Base-by-base conservation (phyloP, 2,329 filamentous ascomycete genomes). In the Decorospora gaudefroyi region DNA sequence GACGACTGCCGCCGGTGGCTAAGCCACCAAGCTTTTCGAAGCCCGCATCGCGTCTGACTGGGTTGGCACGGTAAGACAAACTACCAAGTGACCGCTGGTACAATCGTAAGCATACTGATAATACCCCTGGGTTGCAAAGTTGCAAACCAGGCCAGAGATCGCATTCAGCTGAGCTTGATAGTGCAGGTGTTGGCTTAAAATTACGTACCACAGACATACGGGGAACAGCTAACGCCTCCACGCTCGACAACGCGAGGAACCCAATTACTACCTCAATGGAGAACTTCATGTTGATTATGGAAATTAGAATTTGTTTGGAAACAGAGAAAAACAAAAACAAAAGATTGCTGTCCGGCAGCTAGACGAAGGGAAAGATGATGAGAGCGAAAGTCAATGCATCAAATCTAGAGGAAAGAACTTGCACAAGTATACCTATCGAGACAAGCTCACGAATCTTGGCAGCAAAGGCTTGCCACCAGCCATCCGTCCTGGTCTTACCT, bases 271-370 rank as follows among this genome's bases (percentile, higher is more conserved):
- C 17, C 11, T 52, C 54, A 1, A 49, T 41, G 35, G 44, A 48
- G 37, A 66, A 33, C 41, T 51, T 65, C 65, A 68, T 68, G 4
- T 22, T 60, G 50, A 42, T 15, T 37, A 26, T 22, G n/a, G n/a
- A n/a, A n/a, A 32, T 15, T 35, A 17, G 13, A 16, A 9, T 9
- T n/a, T 16, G 17, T 26, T 40, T 13, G 6, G 36, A 41, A 25
- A 16, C 23, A 16, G 2, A 15, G 21, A 23, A 30, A 31, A n/a
- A n/a, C n/a, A n/a, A n/a, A 36, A 15, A 35, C 13, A 15, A 26
- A 50, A 49, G 35, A 28, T 29, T 39, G 42, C 46, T 55, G 50
- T 44, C 49, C 54, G 15, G 55, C 55, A 61, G 57, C 26, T 13
- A 30, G 17, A 31, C 18, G 21, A 51, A 49, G 11, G 29, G 21